These are phyloP conservation scores for Candida labiduridarum DNA, from an alignment of 1,139 yeast species.

Conservation along the genomic window DNA sequence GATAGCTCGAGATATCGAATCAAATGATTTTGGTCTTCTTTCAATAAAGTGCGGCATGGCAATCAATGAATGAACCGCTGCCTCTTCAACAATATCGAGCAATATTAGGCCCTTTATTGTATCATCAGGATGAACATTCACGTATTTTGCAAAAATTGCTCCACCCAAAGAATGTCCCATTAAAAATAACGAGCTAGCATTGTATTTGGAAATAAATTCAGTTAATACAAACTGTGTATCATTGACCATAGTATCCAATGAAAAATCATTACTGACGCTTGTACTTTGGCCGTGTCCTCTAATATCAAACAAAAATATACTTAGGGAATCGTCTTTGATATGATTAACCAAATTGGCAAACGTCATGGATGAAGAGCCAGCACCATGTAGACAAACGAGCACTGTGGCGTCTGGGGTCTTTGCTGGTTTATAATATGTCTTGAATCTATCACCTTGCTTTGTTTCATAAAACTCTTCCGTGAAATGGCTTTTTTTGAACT, in stretches of 20 bases:
- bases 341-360: constrained; percentile 58
- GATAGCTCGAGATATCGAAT: constrained; percentile 59
- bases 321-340: constrained; percentile 30
- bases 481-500: constrained; percentile 21
- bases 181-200: constrained; percentile 38
- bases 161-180: constrained; percentile 97
- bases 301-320: constrained; percentile 72
- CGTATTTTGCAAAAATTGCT: constrained; percentile 64
- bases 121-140: constrained; percentile 15
- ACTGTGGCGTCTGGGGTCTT: constrained; percentile 47
- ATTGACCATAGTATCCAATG: constrained; percentile 51
- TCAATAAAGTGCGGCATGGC: constrained; percentile 67
- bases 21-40: constrained; percentile 63
- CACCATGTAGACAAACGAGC: constrained; percentile 87
- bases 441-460: constrained; percentile 32
- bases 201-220: constrained; percentile 30
- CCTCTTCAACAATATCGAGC: constrained; percentile 92
- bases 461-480: constrained; percentile 15
- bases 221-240: constrained; percentile 59
- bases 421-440: constrained; percentile 66
- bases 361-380: constrained; percentile 85
- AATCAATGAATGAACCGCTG: constrained; percentile 70
- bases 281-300: constrained; percentile 74
- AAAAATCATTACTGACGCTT: constrained; percentile 35
- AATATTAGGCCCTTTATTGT: constrained; percentile 65